Evolutionary conservation across 2,329 filamentous ascomycete species (phyloP).

Genomic region (Teratosphaeriaceae sp.): DNA sequence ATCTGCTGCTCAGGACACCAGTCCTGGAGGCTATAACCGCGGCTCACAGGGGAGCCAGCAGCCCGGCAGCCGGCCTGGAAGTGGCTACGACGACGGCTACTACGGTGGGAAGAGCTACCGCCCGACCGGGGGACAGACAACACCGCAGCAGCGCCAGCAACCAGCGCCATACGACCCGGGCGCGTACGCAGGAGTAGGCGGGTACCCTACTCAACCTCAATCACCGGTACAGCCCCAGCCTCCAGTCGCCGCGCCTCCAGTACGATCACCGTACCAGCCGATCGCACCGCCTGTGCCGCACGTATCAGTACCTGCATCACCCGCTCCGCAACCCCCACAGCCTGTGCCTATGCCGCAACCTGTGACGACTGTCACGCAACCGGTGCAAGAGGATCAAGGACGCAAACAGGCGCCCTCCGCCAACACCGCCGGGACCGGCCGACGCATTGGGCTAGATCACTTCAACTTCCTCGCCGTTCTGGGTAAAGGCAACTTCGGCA

Average conservation of each 20-base stretch:
- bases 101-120: slow-evolving; percentile 18
- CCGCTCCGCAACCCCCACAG: slow-evolving; percentile 34
- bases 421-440: slow-evolving; percentile 62
- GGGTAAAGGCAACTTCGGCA: slow-evolving; percentile 98
- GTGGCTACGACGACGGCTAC: slow-evolving; percentile 30
- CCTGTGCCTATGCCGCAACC: slow-evolving; percentile 18
- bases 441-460: slow-evolving; percentile 89
- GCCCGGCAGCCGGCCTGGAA: slow-evolving; percentile 16
- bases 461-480: slow-evolving; percentile 99
- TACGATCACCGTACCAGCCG: slow-evolving; percentile 43
- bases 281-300: slow-evolving; percentile 40
- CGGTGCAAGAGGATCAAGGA: slow-evolving; percentile 28
- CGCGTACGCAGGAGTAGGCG: slow-evolving; percentile 55
- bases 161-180: slow-evolving; percentile 68
- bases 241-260: slow-evolving; percentile 39
- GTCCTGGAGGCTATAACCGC: slow-evolving; percentile 35
- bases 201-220: slow-evolving; percentile 33
- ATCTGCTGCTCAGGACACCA: slow-evolving; percentile 35
- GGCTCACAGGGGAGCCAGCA: slow-evolving; percentile 34
- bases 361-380: slow-evolving; percentile 22
- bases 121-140: neutral
- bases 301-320: slow-evolving; percentile 31
- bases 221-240: slow-evolving; percentile 43
- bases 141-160: slow-evolving; percentile 28
- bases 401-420: slow-evolving; percentile 62